phyloP scores from a whole-genome alignment of 345 rosid genomes.

The Mangifera indica region DNA sequence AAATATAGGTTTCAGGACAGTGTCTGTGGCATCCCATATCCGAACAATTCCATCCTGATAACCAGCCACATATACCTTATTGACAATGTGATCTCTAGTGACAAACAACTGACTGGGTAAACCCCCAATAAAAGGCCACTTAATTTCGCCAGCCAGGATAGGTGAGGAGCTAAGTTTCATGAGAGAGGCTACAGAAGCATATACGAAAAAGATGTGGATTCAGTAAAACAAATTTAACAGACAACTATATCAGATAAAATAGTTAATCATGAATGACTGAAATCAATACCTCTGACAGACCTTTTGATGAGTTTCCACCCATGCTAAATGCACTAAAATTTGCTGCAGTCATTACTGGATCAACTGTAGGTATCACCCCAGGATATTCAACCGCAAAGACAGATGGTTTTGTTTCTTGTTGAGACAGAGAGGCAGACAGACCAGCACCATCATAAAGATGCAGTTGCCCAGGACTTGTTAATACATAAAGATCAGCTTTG shows the following conservation, averaged over 20 bases:
- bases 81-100: conserved; percentile 31
- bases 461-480: conserved; percentile 72
- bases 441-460: too few relatives aligned
- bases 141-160: conserved; percentile 23
- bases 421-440: too few relatives aligned
- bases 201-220: neutral
- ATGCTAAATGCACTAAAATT: conserved; percentile 35
- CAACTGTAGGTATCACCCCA: conserved; percentile 48
- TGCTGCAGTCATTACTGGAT: conserved; percentile 51
- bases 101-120: conserved; percentile 44
- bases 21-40: conserved; percentile 58
- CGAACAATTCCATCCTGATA: conserved; percentile 64
- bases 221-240: conserved; percentile 1
- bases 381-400: too few relatives aligned
- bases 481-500: conserved; percentile 44
- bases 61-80: conserved; percentile 57
- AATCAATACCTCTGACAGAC: conserved; percentile 47
- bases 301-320: conserved; percentile 38
- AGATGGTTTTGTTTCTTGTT: too few relatives aligned
- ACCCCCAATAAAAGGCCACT: conserved; percentile 72
- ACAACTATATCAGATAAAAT: conserved; percentile 11
- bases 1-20: conserved; percentile 39
- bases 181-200: conserved; percentile 28
- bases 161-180: conserved; percentile 27
- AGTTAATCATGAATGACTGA: conserved; percentile 6